Conservation (phyloP, 1,139 yeast genomes). For the Kodamaea suecica region DNA sequence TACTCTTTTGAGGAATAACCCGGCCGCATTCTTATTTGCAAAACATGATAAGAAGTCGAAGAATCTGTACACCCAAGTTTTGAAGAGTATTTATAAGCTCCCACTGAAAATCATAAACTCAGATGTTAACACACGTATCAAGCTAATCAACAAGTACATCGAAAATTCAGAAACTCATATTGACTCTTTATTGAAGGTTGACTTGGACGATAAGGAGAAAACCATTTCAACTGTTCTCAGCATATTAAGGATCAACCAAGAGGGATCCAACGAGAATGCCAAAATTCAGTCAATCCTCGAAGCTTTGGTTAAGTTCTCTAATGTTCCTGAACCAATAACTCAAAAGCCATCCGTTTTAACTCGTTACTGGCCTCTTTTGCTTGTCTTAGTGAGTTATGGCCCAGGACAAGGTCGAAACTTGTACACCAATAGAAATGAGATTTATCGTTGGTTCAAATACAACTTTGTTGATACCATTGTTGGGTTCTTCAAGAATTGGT, state of each 20-base stretch:
- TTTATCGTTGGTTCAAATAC: slow-evolving; percentile 53
- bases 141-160: slow-evolving; percentile 20
- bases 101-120: slow-evolving; percentile 20
- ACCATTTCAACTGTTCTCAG: slow-evolving; percentile 11
- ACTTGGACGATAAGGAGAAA: slow-evolving; percentile 12
- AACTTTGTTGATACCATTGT: slow-evolving; percentile 60
- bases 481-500: slow-evolving; percentile 81
- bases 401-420: slow-evolving; percentile 45
- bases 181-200: slow-evolving; percentile 21
- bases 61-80: slow-evolving; percentile 7
- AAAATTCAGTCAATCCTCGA: slow-evolving; percentile 12
- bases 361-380: slow-evolving; percentile 67
- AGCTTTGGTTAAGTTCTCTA: slow-evolving; percentile 11
- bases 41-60: slow-evolving; percentile 1
- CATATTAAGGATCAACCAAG: slow-evolving; percentile 9
- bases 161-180: slow-evolving; percentile 20
- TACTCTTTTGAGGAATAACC: slow-evolving; percentile 6
- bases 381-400: slow-evolving; percentile 42
- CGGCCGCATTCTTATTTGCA: slow-evolving; percentile 6
- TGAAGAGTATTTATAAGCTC: slow-evolving; percentile 16
- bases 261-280: slow-evolving; percentile 8
- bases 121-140: slow-evolving; percentile 23
- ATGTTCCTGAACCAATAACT: slow-evolving; percentile 12
- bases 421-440: slow-evolving; percentile 50
- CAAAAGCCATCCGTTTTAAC: slow-evolving; percentile 47